Base-by-base conservation (phyloP, 805 yeast species). In the Wickerhamiella sergipiensis region DNA sequence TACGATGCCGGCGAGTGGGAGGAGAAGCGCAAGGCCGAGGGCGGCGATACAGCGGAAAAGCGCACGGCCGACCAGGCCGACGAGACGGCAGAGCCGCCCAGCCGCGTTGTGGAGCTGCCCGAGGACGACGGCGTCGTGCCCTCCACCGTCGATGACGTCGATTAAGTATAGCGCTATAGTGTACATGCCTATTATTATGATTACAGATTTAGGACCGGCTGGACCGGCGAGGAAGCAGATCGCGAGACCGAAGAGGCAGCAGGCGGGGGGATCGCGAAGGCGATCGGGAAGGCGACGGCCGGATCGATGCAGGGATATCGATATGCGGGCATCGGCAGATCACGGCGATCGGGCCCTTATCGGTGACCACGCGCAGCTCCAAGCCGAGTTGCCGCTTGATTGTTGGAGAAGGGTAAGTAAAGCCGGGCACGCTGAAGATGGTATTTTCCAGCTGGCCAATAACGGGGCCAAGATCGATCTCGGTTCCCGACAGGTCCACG, bases 1-100 rank as follows among this genome's bases (percentile, higher is more conserved):
- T 67, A 67, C 53, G 73, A 70, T 26, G 63, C 62, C 13, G 53
- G 58, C 19, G 67, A 68, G 51, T 69, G 70, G 68, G 57, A 56
- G 26, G n/a, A n/a, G n/a, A 59, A 64, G 53, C 53, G 54, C 52
- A 50, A 48, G 31, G 58, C 50, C 23, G 49, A 51, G 50, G 38
- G 36, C 9, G 52, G 21, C n/a, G 50, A 46, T 36, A 15, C 22
- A 21, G 36, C 13, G 23, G 21, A 42, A n/a, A 59, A 64, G 53
- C 53, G 54, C 52, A 50, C 47, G 31, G 58, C 50, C 23, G 49
- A 40, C 29, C 45, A 51, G 50, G 38, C 42, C 9, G 52, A n/a
- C n/a, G 50, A 46, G 43, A 15, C 22, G 38, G 36, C 13, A 17
- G 21, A 42, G 24, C 21, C 29, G 15, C n/a, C 29, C 6, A 43